Conservation (phyloP, 2,329 filamentous ascomycete species). For the Neofusicoccum ribis region DNA sequence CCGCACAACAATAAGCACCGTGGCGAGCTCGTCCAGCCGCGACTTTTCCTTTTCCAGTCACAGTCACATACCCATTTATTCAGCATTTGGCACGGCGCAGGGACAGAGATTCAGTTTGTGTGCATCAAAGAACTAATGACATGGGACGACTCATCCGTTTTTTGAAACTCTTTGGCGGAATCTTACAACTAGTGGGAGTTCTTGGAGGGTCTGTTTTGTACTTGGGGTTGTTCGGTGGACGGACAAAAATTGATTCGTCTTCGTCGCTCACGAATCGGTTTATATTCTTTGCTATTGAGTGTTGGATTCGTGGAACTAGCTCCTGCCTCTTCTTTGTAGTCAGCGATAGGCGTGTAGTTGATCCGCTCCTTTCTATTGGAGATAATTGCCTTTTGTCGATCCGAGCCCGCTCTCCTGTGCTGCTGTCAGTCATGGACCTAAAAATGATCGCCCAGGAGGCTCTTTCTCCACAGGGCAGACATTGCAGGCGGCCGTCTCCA, state of each 20-base stretch:
- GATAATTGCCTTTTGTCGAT: conserved; percentile 16
- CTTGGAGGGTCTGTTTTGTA: conserved; percentile 11
- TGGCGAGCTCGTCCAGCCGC: background rate
- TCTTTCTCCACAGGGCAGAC: background rate
- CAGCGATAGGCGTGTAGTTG: conserved; percentile 8
- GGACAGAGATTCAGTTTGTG: conserved; percentile 25
- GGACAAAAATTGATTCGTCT: conserved; percentile 16
- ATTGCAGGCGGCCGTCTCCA: background rate
- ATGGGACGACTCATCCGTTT: conserved; percentile 21
- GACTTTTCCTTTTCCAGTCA: conserved; percentile 18
- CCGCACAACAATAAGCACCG: conserved; percentile 53
- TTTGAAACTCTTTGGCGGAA: conserved; percentile 19
- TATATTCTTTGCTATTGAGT: conserved; percentile 10
- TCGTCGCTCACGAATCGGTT: conserved; percentile 10
- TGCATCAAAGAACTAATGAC: conserved; percentile 22
- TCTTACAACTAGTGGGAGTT: conserved; percentile 19
- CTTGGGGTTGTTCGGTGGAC: conserved; percentile 9
- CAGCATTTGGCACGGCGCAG: conserved; percentile 45
- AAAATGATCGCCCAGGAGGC: conserved; percentile 4
- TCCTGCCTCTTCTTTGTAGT: conserved; percentile 7
- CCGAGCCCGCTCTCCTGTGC: background rate
- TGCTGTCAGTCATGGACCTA: background rate
- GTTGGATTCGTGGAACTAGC: background rate
- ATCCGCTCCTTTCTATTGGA: conserved; percentile 16
- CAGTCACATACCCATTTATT: conserved; percentile 30